phyloP scores from a whole-genome alignment of 371 early-diverging fungal species.

The Actinomortierella ambigua region DNA sequence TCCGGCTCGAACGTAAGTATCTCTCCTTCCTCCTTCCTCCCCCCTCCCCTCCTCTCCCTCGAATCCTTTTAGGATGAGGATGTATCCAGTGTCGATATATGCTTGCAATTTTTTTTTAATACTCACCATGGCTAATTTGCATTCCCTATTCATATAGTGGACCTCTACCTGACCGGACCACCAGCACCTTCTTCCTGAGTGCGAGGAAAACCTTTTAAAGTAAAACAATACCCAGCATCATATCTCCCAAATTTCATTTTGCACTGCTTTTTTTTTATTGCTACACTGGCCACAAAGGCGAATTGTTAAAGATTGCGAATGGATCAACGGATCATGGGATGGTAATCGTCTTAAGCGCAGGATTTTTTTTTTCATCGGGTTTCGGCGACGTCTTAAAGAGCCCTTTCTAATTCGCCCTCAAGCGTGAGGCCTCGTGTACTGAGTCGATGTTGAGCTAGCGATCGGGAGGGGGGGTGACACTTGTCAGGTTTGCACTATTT shows the following conservation, averaged over 20 bases:
- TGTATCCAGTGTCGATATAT: not conserved
- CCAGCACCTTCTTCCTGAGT: constrained; percentile 13
- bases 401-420: no score
- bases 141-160: constrained; percentile 15
- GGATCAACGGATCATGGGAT: not conserved
- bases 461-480: not conserved
- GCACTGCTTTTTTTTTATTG: not conserved
- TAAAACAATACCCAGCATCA: not conserved
- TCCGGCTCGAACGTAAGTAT: constrained; percentile 44
- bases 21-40: not conserved
- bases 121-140: not conserved
- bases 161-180: constrained; percentile 39
- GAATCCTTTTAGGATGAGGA: not conserved
- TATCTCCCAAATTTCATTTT: not conserved
- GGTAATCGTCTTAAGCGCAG: no score
- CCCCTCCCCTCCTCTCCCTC: not conserved
- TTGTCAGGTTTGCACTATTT: no score
- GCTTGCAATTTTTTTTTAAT: not conserved
- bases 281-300: not conserved
- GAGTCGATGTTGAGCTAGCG: no score
- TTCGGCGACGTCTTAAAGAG: no score
- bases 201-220: not conserved
- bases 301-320: not conserved
- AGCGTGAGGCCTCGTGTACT: not conserved
- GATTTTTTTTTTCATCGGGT: no score